Base-by-base conservation (phyloP, 2,329 filamentous ascomycete species). In the Cyphellophora europaea region DNA sequence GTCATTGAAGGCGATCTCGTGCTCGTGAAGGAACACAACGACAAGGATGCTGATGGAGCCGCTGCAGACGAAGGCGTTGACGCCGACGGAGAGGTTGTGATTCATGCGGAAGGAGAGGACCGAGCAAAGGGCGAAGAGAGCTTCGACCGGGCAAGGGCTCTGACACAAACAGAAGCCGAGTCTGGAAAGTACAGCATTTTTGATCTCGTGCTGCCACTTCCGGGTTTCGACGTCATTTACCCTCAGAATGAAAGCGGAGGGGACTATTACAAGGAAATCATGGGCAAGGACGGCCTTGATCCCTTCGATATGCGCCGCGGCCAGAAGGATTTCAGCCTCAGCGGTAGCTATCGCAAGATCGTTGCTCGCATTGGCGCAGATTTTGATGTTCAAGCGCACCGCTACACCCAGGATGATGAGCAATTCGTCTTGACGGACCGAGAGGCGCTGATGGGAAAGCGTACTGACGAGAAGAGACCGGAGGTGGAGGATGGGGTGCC, bases 351-450 rank as follows among this genome's bases (percentile, higher is more conserved):
- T 59, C 77, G 91, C 43, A 91, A 89, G 58, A 55, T 94, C 17
- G 72, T 96, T 48, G 78, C 83, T 19, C 71, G 72, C 14, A 84
- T 87, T 51, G 71, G 74, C 2, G 59, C 67, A 5, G 61, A 69
- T 17, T 73, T 84, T 5, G 72, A 69, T 8, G 80, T 78, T 38
- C 74, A 84, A 39, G 72, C 94, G 8, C 78, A 72, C 51, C 61
- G 67, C 4, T 96, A 95, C 54, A 48, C 48, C 2, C 37, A 52
- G 19, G 71, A 77, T 17, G 74, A 80, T 19, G 78, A 93, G 61
- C 88, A 96, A 61, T 78, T 96, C 61, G 81, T 93, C 3, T 74
- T 82, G 41, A 98, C 91, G 0, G 91, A 98, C 56, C 53, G 91
- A 37, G 84, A 95, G 48, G n/a, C 8, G 21, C 62, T 71, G 33